Evolutionary conservation across 345 rosid genomes (phyloP).

Genomic region (Sisymbrium altissimum): DNA sequence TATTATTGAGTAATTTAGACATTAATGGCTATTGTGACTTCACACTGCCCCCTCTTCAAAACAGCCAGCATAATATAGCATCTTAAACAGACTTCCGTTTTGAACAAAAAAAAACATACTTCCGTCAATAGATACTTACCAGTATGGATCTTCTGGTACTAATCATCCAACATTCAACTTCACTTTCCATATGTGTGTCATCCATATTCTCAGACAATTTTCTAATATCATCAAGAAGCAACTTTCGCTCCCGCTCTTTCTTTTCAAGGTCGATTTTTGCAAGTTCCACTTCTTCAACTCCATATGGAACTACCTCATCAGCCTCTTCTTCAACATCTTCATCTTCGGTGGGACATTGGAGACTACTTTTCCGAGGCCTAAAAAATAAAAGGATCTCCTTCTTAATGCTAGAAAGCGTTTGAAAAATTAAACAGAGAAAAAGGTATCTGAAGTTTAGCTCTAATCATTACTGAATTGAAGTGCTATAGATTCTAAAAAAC

Average conservation of each 20-base stretch:
- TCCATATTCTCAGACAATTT: slow-evolving; percentile 62
- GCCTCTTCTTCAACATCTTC: slow-evolving; percentile 98
- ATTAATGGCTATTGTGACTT: neutral
- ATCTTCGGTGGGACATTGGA: slow-evolving; percentile 84
- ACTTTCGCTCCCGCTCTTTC: slow-evolving; percentile 66
- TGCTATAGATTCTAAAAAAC: neutral
- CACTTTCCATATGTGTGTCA: slow-evolving; percentile 41
- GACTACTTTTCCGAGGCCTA: slow-evolving; percentile 93
- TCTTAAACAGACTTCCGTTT: slow-evolving; percentile 19
- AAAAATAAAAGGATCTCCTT: slow-evolving; percentile 22
- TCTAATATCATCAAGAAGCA: slow-evolving; percentile 79
- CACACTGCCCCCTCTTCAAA: neutral
- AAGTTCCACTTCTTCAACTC: slow-evolving; percentile 95
- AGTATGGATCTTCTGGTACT: slow-evolving; percentile 40
- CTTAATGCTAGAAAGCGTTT: neutral
- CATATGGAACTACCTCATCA: slow-evolving; percentile 94
- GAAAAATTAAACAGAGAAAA: neutral
- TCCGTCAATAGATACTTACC: slow-evolving; percentile 35
- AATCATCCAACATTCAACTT: slow-evolving; percentile 45
- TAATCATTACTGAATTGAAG: neutral
- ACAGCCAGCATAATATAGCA: neutral
- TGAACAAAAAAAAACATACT: too few species aligned
- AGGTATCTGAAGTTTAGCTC: neutral
- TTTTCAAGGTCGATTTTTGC: slow-evolving; percentile 84
- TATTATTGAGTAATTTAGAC: neutral